Percentiles rank a stretch among this genome's conserved stretches.
Evolutionary conservation across 176 grass and related monocot species (phyloP).

Genomic region (Oryza nivara): DNA sequence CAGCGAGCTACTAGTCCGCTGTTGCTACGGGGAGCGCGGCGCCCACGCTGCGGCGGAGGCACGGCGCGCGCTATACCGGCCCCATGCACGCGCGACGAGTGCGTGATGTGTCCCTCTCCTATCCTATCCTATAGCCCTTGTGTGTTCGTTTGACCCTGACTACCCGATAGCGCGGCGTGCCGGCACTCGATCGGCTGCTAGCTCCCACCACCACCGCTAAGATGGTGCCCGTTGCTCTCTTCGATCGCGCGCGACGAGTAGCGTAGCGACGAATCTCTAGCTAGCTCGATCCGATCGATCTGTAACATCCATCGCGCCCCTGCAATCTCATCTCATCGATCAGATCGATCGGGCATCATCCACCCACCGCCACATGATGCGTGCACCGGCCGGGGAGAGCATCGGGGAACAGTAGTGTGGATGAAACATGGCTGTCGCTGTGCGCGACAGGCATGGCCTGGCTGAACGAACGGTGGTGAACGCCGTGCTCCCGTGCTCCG

Average conservation of each 20-base stretch:
- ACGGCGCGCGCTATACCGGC: too few relatives aligned
- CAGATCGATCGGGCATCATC: not conserved
- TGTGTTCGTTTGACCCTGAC: not conserved
- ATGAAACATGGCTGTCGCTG: not conserved
- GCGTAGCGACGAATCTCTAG: not conserved
- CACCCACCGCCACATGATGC: not conserved
- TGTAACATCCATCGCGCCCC: constrained; percentile 11
- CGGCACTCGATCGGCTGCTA: not conserved
- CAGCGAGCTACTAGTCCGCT: not conserved
- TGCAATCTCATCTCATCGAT: not conserved
- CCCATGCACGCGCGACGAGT: not conserved
- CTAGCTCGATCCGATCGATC: not conserved
- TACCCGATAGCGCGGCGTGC: not conserved
- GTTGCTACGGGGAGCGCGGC: not conserved
- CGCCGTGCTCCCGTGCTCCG: not conserved
- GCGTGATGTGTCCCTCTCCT: not conserved
- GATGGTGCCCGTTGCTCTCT: not conserved
- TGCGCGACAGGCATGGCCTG: not conserved
- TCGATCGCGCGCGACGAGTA: not conserved
- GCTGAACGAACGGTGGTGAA: not conserved
- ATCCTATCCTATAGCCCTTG: not conserved
- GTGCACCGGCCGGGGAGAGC: not conserved
- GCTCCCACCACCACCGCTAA: not conserved
- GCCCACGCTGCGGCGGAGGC: too few relatives aligned
- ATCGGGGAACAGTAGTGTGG: not conserved